A percentile compares a stretch with the other conserved stretches of the same genome.
phyloP scores from a whole-genome alignment of 1,139 yeast species.

The Protomyces inouyei region DNA sequence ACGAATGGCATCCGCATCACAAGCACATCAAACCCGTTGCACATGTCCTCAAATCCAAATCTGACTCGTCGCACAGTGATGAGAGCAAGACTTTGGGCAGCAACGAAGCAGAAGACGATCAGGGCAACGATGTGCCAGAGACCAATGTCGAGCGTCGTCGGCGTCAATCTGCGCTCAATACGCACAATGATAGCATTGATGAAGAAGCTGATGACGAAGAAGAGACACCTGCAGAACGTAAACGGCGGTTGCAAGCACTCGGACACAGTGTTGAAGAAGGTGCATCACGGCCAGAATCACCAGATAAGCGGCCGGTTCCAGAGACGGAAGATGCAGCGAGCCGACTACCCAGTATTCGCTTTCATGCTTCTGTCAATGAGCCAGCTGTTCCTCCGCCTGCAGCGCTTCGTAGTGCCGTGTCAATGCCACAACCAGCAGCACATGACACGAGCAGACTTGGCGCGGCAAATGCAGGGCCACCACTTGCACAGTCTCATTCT shows the following conservation, averaged over 20 bases:
- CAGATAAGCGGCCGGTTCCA: neutral
- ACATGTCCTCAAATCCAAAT: neutral
- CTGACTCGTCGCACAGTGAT: neutral
- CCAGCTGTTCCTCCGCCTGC: neutral
- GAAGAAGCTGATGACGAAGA: slow-evolving; percentile 36
- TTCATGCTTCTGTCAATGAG: slow-evolving; percentile 9
- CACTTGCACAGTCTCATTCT: neutral
- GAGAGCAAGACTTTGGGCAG: neutral
- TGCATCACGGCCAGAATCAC: neutral
- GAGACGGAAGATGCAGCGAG: neutral
- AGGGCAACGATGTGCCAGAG: slow-evolving; percentile 43
- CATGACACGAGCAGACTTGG: neutral
- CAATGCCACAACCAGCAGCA: neutral
- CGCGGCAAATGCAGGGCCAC: neutral
- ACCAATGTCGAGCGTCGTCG: slow-evolving; percentile 69
- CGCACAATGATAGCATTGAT: slow-evolving; percentile 38
- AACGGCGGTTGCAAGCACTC: slow-evolving; percentile 31
- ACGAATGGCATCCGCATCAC: slow-evolving; percentile 16
- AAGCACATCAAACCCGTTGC: neutral
- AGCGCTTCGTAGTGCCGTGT: neutral
- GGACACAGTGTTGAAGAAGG: slow-evolving; percentile 16
- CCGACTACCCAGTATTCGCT: slow-evolving; percentile 1
- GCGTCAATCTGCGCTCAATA: slow-evolving; percentile 76
- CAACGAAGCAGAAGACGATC: neutral
- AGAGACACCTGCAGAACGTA: slow-evolving; percentile 33